Evolutionary conservation across 2,329 filamentous ascomycete genomes (phyloP).

Genomic region (Neonectria ditissima): DNA sequence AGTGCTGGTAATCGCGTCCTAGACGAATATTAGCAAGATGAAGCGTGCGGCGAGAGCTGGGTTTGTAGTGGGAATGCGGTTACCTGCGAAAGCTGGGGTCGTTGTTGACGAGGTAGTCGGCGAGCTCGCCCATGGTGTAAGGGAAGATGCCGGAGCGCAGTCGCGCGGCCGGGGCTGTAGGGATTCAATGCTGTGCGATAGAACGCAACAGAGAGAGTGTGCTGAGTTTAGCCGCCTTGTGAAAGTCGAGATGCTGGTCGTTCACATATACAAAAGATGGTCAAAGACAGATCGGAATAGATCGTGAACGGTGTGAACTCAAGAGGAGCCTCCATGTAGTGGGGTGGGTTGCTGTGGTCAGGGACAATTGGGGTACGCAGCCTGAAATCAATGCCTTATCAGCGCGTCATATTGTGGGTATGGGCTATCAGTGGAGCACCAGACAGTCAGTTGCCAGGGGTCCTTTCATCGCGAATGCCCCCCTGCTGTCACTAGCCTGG

Average conservation of each 20-base stretch:
- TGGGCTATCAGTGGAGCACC: conserved; percentile 12
- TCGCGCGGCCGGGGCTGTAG: background rate
- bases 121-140: conserved; percentile 72
- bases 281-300: background rate
- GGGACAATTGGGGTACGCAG: conserved; percentile 8
- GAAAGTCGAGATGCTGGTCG: background rate
- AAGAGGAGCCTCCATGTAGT: conserved; percentile 14
- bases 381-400: conserved; percentile 21
- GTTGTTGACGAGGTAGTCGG: conserved; percentile 72
- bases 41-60: background rate
- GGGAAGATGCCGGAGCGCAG: conserved; percentile 2
- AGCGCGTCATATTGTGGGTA: conserved; percentile 25
- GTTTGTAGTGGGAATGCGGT: background rate
- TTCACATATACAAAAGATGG: background rate
- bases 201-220: background rate
- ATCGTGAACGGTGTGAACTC: background rate
- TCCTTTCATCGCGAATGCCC: background rate
- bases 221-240: too few relatives aligned
- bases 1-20: conserved; percentile 85
- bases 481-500: too few relatives aligned
- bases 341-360: conserved; percentile 14
- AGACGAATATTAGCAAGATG: conserved; percentile 11
- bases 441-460: background rate
- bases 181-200: background rate
- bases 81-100: conserved; percentile 73